Evolutionary conservation across 2,329 filamentous ascomycete genomes (phyloP), one percentile per base, ranked within the genome.

Genomic region (Aspergillus novoparasiticus): DNA sequence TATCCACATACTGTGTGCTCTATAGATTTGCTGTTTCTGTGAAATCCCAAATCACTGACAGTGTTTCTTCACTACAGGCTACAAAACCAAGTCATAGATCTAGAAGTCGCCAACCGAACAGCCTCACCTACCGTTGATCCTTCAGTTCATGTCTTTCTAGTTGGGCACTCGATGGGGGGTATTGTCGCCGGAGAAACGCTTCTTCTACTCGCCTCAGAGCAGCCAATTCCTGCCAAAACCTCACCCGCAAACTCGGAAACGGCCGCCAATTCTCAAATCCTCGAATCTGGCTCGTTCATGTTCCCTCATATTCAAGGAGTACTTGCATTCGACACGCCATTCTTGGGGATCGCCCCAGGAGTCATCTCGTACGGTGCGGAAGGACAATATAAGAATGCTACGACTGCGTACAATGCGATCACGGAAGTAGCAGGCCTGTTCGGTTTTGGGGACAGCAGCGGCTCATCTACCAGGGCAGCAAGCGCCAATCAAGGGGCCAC

Each of bases 321-420:
- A 30, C 85, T 98, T 55, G 92, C 94, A 57, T 97, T 97, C 75
- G 94, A 98, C 79, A 99, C 95, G 0, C 95, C 95, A 1, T 99
- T 91, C 59, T 75, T 85, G 45, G 84, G 84, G 6, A 82, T 84
- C 63, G 80, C 83, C 3, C 82, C 81, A 2, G 79, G 80, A 2
- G 82, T 84, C 43, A 76, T 83, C 19, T 83, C 83, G 9, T 81
- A 85, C 66, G 80, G 81, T 0, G 94, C 94, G 6, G 93, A 98
- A 81, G 89, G 87, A 48, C 93, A 97, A 71, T 94, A 94, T 79
- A 90, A 89, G 64, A 89, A 88, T 48, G 90, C 90, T 9, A 85
- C 87, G 6, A 84, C 88, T 0, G 90, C 92, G 5, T 86, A 95
- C 78, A 92, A 68, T 79, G 87, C 85, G 72, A 88, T 78, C 74